These are phyloP conservation scores for Chaetoscypha palmicola DNA, from an alignment of 2,329 filamentous ascomycete species.

Conservation along the genomic window DNA sequence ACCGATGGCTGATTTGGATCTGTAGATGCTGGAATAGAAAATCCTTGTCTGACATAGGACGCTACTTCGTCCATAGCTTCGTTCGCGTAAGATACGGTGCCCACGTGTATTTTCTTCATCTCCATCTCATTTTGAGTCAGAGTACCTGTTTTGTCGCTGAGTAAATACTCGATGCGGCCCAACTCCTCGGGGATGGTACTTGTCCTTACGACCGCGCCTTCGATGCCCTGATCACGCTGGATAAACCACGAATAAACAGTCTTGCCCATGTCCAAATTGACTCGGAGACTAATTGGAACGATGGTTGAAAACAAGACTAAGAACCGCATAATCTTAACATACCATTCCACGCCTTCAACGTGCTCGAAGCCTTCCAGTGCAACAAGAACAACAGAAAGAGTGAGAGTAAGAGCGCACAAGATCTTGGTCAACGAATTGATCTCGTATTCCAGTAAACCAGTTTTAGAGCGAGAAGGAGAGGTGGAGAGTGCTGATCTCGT, in stretches of 20 bases:
- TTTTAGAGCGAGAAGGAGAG: conserved; percentile 85
- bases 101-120: conserved; percentile 96
- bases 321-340: conserved; percentile 97
- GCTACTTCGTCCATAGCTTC: conserved; percentile 98
- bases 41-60: conserved; percentile 78
- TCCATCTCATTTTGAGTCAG: conserved; percentile 98
- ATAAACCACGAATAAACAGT: conserved; percentile 95
- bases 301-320: conserved; percentile 98
- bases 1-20: conserved; percentile 39
- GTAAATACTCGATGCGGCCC: conserved; percentile 88
- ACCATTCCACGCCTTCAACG: conserved; percentile 67
- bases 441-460: conserved; percentile 86
- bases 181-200: conserved; percentile 97
- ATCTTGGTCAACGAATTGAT: conserved; percentile 98
- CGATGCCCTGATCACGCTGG: conserved; percentile 81
- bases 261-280: conserved; percentile 96
- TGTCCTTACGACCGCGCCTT: conserved; percentile 86
- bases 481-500: conserved; percentile 92
- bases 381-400: conserved; percentile 80
- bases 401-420: conserved; percentile 78
- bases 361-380: conserved; percentile 74
- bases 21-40: conserved; percentile 48
- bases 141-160: conserved; percentile 98
- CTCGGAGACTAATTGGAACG: conserved; percentile 90
- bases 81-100: conserved; percentile 95